Base-by-base conservation (phyloP, 768 basidiomycete species). In the Hygrophoropsis aurantiaca region DNA sequence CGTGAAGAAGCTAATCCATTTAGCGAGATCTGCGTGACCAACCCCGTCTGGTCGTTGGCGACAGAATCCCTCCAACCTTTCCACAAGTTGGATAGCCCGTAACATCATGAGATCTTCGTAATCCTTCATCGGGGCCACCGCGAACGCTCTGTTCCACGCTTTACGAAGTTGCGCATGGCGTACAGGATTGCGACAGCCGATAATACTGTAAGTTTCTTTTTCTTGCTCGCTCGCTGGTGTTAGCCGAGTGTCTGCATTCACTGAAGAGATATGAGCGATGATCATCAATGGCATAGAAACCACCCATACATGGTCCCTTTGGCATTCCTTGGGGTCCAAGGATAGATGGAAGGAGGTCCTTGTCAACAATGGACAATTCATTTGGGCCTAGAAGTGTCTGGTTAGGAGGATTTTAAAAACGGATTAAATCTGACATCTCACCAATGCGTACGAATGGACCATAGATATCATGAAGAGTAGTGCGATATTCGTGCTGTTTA, bases 401-500 rank as follows among this genome's bases (percentile, higher is more conserved):
- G 10, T 18, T 39, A 27, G n/a, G n/a, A n/a, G n/a, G n/a, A 20
- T 40, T 23, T 26, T 2, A 24, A 5, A 45, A 20, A 16, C 11
- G 36, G 8, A 5, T 23, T 21, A 36, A n/a, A 18, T 32, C 21
- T 15, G 36, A 18, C 15, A 41, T 42, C 44, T 2, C 32, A 60
- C 61, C 57, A n/a, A 51, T 50, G 5, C 61, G 50, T 30, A 63
- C 39, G 46, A 54, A 53, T 33, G 52, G 15, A 7, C 61, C 61
- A 41, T 63, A 60, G 4, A 19, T 2, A 30, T 35, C 40, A 47
- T 62, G 61, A 2, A 61, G 38, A 11, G 38, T 27, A 41, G 65
- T 58, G 32, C 57, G 46, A 20, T 61, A 58, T 4, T 45, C 42
- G 49, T 73, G 65, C 39, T 64, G 59, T 2, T 56, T 30, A 19